phyloP scores from a whole-genome alignment of 495 filamentous ascomycete genomes.

The Aspergillus nanangensis region DNA sequence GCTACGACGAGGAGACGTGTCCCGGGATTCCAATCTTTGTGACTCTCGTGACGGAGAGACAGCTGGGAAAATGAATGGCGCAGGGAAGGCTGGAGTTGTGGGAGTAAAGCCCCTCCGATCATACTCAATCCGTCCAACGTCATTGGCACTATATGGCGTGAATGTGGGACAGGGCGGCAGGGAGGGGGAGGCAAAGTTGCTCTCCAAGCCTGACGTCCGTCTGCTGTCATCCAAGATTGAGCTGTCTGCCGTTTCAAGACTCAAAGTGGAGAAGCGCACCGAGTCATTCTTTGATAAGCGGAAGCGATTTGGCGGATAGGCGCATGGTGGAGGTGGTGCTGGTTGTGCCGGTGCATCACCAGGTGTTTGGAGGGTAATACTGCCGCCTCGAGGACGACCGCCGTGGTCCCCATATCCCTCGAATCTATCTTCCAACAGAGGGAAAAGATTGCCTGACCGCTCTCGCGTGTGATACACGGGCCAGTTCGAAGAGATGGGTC shows the following conservation, averaged over 20 bases:
- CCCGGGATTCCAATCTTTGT: conserved; percentile 19
- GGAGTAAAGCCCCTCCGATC: conserved; percentile 26
- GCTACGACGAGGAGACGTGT: conserved; percentile 33
- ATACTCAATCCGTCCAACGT: conserved; percentile 34
- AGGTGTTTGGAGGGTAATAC: conserved; percentile 38
- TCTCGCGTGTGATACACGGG: conserved; percentile 21
- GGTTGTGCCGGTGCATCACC: conserved; percentile 36
- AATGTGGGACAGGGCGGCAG: conserved; percentile 37
- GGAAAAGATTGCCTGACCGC: conserved; percentile 20
- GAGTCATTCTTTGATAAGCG: conserved; percentile 39
- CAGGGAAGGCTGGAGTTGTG: conserved; percentile 19
- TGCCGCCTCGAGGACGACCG: conserved; percentile 27
- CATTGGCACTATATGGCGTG: conserved; percentile 39
- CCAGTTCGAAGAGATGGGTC: conserved; percentile 31
- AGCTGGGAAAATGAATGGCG: conserved; percentile 27
- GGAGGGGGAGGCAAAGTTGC: conserved; percentile 27
- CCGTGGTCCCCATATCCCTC: conserved; percentile 19
- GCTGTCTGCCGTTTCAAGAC: conserved; percentile 44
- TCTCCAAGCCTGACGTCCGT: conserved; percentile 22
- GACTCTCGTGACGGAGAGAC: conserved; percentile 24
- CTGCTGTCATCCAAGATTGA: conserved; percentile 42
- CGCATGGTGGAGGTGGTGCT: conserved; percentile 41
- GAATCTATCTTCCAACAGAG: conserved; percentile 21
- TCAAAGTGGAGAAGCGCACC: conserved; percentile 39
- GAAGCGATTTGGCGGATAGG: conserved; percentile 30